These are phyloP conservation scores for Decorospora gaudefroyi DNA, from an alignment of 2,329 filamentous ascomycete species.

Conservation along the genomic window DNA sequence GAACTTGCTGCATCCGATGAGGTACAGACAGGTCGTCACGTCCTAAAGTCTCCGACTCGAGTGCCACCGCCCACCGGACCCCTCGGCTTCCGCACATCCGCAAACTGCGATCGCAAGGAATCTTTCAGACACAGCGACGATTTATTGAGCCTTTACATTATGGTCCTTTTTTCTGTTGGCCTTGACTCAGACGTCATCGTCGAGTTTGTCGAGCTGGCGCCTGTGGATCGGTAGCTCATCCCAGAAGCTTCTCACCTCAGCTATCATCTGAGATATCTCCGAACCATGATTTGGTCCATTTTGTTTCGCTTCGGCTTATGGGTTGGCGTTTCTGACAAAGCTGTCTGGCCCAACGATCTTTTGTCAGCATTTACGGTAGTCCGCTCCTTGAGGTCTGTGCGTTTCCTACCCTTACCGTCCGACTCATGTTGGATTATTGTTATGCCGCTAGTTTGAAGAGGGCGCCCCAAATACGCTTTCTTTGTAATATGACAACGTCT, in stretches of 20 bases:
- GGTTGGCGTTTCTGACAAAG: neutral
- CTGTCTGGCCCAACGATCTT: no score
- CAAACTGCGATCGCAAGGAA: conserved; percentile 8
- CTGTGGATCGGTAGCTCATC: conserved; percentile 8
- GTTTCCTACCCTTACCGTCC: neutral
- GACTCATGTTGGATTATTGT: no score
- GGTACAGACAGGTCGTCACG: neutral
- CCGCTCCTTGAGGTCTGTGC: neutral
- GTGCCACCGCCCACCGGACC: conserved; percentile 4
- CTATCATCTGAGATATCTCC: neutral
- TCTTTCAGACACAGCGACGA: no score
- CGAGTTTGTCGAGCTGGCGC: conserved; percentile 2
- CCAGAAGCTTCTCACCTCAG: neutral
- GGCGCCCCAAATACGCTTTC: no score
- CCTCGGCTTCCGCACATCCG: conserved; percentile 16
- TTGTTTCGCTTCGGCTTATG: neutral
- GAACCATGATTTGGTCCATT: neutral
- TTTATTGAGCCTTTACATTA: no score
- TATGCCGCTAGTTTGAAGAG: no score
- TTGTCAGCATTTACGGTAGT: no score
- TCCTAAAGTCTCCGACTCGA: neutral
- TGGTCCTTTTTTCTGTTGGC: no score
- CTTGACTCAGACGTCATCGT: no score
- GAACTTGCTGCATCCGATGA: neutral
- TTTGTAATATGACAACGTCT: neutral